Conservation (phyloP, 1,284 basidiomycete genomes). For the Cerrena zonata region DNA sequence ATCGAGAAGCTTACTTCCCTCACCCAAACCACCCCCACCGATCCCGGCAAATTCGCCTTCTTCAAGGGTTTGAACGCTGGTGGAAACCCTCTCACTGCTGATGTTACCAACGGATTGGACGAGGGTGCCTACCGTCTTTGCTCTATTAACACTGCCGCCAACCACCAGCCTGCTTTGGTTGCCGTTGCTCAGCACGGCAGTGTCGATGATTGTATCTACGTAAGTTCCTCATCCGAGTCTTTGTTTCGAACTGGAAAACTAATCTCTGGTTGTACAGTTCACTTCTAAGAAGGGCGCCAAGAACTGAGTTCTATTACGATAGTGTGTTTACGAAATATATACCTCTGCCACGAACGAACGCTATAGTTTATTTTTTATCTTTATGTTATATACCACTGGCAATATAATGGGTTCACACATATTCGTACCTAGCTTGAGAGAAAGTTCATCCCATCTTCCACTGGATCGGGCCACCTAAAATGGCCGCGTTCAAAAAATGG, state of each 20-base stretch:
- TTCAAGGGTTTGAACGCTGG: conserved; percentile 61
- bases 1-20: conserved; percentile 48
- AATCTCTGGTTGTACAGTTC: conserved; percentile 11
- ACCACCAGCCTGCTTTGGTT: conserved; percentile 58
- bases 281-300: conserved; percentile 11
- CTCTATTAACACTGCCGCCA: conserved; percentile 53
- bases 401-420: no score
- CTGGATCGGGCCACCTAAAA: no score
- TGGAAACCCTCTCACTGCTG: conserved; percentile 43
- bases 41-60: conserved; percentile 56
- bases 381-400: neutral
- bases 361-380: conserved; percentile 2
- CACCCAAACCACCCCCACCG: conserved; percentile 44
- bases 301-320: neutral
- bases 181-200: conserved; percentile 48
- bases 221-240: conserved; percentile 22
- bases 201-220: conserved; percentile 47
- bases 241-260: neutral
- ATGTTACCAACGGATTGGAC: conserved; percentile 51
- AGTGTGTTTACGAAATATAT: neutral
- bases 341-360: neutral
- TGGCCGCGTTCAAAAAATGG: no score
- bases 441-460: no score
- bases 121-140: conserved; percentile 57
- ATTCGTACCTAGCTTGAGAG: no score